Percentiles rank a stretch among this genome's conserved stretches.
These are phyloP conservation scores for Sonneratia caseolaris DNA, from an alignment of 345 rosid species.

Conservation along the genomic window DNA sequence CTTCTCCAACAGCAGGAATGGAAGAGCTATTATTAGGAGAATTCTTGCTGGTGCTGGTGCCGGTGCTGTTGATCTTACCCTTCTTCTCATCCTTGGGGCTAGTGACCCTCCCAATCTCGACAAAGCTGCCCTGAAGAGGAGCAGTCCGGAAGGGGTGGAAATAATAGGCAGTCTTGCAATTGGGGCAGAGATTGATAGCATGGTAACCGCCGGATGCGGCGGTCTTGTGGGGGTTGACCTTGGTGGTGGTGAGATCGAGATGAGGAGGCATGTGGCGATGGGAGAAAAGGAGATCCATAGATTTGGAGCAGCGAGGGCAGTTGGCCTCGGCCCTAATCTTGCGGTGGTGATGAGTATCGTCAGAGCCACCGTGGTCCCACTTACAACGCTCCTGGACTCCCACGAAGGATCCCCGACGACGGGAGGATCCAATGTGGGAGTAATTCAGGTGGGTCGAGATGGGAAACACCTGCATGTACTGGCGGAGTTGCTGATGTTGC, in stretches of 20 bases:
- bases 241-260: constrained; percentile 25
- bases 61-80: background rate
- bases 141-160: constrained; percentile 51
- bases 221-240: constrained; percentile 15
- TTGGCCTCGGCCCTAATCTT: constrained; percentile 79
- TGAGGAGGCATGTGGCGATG: constrained; percentile 30
- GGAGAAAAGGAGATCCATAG: constrained; percentile 76
- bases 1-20: constrained; percentile 10
- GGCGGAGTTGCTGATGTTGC: constrained; percentile 9
- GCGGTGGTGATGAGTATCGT: constrained; percentile 20
- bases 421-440: constrained; percentile 30
- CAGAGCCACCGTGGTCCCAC: constrained; percentile 58
- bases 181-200: constrained; percentile 78
- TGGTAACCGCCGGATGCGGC: constrained; percentile 24
- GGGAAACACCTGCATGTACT: constrained; percentile 13
- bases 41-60: background rate
- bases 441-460: constrained; percentile 34
- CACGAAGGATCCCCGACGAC: constrained; percentile 32
- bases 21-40: background rate
- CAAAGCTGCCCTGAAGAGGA: constrained; percentile 83
- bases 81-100: constrained; percentile 17
- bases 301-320: constrained; percentile 88
- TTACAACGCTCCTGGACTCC: constrained; percentile 54
- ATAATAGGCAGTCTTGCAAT: constrained; percentile 78
- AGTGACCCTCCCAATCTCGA: constrained; percentile 57